phyloP scores from a whole-genome alignment of 2,329 filamentous ascomycete genomes.

The Furcasterigmium furcatum region DNA sequence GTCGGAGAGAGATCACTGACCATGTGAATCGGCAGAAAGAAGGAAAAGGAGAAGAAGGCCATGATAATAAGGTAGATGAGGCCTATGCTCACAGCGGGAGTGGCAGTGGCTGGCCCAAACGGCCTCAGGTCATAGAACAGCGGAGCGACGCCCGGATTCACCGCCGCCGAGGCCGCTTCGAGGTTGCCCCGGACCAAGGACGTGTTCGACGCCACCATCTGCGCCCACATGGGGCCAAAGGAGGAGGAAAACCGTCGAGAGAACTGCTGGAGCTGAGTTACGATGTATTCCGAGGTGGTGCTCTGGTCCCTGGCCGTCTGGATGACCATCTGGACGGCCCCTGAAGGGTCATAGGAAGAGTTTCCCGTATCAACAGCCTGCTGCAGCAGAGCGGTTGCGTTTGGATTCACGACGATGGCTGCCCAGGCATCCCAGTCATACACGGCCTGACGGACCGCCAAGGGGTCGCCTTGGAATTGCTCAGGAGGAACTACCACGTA shows the following conservation, averaged over 20 bases:
- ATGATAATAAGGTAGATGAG: slow-evolving; percentile 67
- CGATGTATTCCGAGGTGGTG: slow-evolving; percentile 49
- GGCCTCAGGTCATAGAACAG: slow-evolving; percentile 51
- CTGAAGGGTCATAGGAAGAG: slow-evolving; percentile 55
- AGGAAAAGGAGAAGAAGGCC: slow-evolving; percentile 63
- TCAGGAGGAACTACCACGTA: slow-evolving; percentile 43
- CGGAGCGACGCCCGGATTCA: slow-evolving; percentile 26
- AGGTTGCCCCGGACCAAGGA: slow-evolving; percentile 24
- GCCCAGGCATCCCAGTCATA: slow-evolving; percentile 59
- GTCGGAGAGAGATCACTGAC: slow-evolving; percentile 17
- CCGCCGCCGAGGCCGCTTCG: slow-evolving; percentile 18
- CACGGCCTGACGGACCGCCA: slow-evolving; percentile 52
- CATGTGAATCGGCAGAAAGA: slow-evolving; percentile 61
- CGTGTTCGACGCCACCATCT: slow-evolving; percentile 34
- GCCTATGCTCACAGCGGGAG: slow-evolving; percentile 58
- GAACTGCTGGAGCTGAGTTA: slow-evolving; percentile 45
- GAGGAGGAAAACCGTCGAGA: slow-evolving; percentile 38
- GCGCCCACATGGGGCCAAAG: slow-evolving; percentile 45
- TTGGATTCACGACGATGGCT: slow-evolving; percentile 59
- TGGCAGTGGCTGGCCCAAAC: slow-evolving; percentile 50
- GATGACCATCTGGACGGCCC: slow-evolving; percentile 54
- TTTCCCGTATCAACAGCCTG: slow-evolving; percentile 52
- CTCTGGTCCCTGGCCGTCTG: slow-evolving; percentile 54
- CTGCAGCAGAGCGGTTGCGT: slow-evolving; percentile 56
- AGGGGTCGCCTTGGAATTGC: slow-evolving; percentile 52